phyloP scores from a whole-genome alignment of 2,329 filamentous ascomycete genomes.

The Rugonectria rugulosa region DNA sequence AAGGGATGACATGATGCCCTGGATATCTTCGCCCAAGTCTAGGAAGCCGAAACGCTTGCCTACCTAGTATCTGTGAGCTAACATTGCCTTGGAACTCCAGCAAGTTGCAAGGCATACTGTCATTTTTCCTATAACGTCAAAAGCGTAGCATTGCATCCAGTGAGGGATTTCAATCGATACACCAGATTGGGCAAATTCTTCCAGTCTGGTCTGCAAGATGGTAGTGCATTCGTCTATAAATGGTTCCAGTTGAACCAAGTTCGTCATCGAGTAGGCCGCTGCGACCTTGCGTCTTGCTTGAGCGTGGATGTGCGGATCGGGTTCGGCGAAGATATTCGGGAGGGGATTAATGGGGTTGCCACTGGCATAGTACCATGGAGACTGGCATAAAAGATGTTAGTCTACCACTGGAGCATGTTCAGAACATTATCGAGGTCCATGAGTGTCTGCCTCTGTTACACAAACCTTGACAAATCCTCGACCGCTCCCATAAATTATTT shows the following conservation, averaged over 20 bases:
- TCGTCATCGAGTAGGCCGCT: slow-evolving; percentile 16
- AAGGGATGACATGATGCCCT: slow-evolving; percentile 11
- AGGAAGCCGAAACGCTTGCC: slow-evolving; percentile 16
- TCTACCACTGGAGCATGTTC: no score
- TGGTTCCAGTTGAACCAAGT: slow-evolving; percentile 6
- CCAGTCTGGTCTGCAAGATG: slow-evolving; percentile 1
- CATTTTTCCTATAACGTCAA: slow-evolving; percentile 1
- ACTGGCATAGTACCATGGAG: no score
- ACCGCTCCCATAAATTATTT: slow-evolving; percentile 9
- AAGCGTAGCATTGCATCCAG: slow-evolving; percentile 15
- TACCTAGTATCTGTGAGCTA: no score
- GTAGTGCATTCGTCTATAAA: slow-evolving; percentile 11
- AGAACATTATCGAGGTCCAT: slow-evolving; percentile 12
- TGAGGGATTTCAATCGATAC: neutral
- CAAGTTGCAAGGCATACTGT: neutral
- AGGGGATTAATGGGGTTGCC: no score
- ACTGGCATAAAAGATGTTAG: no score
- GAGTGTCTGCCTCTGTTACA: no score
- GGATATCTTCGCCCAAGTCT: slow-evolving; percentile 7
- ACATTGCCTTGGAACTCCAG: no score
- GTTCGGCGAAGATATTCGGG: slow-evolving; percentile 17
- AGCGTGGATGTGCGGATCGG: slow-evolving; percentile 6
- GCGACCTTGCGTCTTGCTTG: slow-evolving; percentile 14
- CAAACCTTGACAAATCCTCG: no score
- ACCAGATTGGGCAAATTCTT: no score